A percentile compares a stretch with the other conserved stretches of the same genome.
Evolutionary conservation across 2,329 filamentous ascomycete genomes (phyloP).

Genomic region (Thielaviopsis ethacetica): DNA sequence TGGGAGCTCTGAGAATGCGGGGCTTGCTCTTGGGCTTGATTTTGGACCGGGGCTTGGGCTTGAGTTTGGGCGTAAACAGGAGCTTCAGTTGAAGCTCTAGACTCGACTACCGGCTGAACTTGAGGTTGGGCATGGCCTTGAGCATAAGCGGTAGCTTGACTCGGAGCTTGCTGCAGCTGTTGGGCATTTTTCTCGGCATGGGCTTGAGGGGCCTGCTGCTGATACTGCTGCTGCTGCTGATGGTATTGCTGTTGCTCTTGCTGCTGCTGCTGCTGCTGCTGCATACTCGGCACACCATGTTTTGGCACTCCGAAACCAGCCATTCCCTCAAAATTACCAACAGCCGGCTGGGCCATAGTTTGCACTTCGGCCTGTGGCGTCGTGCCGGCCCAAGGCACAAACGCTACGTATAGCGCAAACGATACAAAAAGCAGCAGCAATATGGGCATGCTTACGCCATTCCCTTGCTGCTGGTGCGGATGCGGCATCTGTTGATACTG

Average conservation of each 20-base stretch:
- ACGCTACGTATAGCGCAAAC: conserved; percentile 12
- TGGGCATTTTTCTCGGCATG: neutral
- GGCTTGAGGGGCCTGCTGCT: neutral
- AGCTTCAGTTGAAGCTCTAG: neutral
- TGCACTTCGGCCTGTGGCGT: conserved; percentile 6
- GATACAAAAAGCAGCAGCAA: conserved; percentile 11
- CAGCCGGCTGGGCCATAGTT: neutral
- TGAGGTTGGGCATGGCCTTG: neutral
- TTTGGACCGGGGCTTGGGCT: neutral
- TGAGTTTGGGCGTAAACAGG: neutral
- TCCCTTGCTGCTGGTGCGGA: conserved; percentile 3
- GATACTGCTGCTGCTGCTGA: neutral
- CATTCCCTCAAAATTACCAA: neutral
- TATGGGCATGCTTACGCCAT: conserved; percentile 10
- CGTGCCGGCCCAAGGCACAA: conserved; percentile 10
- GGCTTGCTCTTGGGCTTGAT: neutral
- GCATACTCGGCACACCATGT: conserved; percentile 1
- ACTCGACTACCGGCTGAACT: neutral
- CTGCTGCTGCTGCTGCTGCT: neutral
- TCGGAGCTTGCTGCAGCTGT: neutral
- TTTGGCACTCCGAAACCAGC: neutral
- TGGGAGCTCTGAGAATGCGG: neutral
- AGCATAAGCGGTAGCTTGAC: neutral
- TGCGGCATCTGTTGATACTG: conserved; percentile 8
- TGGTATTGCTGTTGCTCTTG: neutral